A percentile compares a stretch with the other conserved stretches of the same genome.
Evolutionary conservation across 768 basidiomycete genomes (phyloP).

Genomic region (Kwoniella bestiolae): DNA sequence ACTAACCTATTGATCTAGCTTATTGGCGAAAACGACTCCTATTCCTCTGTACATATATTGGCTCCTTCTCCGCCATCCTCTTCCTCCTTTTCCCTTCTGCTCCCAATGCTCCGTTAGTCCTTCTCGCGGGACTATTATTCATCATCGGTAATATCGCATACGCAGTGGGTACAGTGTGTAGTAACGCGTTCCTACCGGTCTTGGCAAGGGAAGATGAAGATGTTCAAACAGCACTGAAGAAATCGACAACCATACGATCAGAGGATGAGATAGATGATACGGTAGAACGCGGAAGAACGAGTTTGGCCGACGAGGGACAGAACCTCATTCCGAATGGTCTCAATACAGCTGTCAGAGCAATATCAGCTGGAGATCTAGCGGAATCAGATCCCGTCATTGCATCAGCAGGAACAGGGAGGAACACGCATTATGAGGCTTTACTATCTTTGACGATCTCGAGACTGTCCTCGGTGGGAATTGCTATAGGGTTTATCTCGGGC

Average conservation of each 20-base stretch:
- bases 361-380: slow-evolving; percentile 37
- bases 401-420: not conserved
- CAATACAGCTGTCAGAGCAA: slow-evolving; percentile 21
- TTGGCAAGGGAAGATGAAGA: slow-evolving; percentile 67
- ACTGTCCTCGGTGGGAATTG: slow-evolving; percentile 83
- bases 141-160: slow-evolving; percentile 83
- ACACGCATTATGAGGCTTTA: slow-evolving; percentile 62
- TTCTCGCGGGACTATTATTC: slow-evolving; percentile 70
- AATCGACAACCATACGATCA: not conserved
- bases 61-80: slow-evolving; percentile 68
- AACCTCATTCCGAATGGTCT: slow-evolving; percentile 17
- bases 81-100: slow-evolving; percentile 77
- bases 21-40: slow-evolving; percentile 77
- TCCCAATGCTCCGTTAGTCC: slow-evolving; percentile 64
- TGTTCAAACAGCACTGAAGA: slow-evolving; percentile 10
- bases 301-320: slow-evolving; percentile 13
- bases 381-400: slow-evolving; percentile 3
- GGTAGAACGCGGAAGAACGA: not conserved
- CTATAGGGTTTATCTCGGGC: slow-evolving; percentile 82
- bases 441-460: slow-evolving; percentile 77
- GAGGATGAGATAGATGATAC: slow-evolving; percentile 10
- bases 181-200: slow-evolving; percentile 83
- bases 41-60: slow-evolving; percentile 72
- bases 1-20: slow-evolving; percentile 57
- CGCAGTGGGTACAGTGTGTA: slow-evolving; percentile 81